Base-by-base conservation (phyloP, 768 basidiomycete genomes). In the Galerina sulciceps region DNA sequence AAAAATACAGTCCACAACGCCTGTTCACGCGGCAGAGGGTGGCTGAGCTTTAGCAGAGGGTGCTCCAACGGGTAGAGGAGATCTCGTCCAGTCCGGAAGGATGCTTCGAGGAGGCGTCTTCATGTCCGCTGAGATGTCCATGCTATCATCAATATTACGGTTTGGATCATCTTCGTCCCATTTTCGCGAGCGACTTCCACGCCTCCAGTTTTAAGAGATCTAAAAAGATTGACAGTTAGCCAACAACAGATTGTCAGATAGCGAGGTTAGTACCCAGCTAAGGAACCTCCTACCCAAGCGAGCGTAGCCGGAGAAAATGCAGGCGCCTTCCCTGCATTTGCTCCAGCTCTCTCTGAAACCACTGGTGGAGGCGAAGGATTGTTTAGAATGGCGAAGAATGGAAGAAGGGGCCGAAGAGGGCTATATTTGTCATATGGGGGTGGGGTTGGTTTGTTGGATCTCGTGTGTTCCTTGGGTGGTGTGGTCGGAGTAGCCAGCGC, bases 221-320 rank as follows among this genome's bases (percentile, higher is more conserved):
- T 94, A 18, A 45, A 63, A 22, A 53, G 51, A 17, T 61, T 58
- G 22, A 55, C 54, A 17, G 44, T 15, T 53, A 17, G 55, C 18
- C 42, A 55, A 15, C 53, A 26, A 22, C 50, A 23, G 34, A 41
- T 48, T n/a, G 23, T 10, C 36, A 36, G 13, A 42, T 1, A 41
- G 22, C 18, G 13, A 23, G 14, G 49, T 34, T 81, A 87, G 62
- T 72, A 94, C 90, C 96, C 96, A 2, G 95, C 93, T 17, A 99
- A 70, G 18, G 93, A 94, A 0, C 94, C 96, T 4, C 96, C 96
- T 10, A 99, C 87, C 96, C 96, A 99, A 0, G 89, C 82, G 75
- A 96, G 79, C 35, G 87, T 79, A 1, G 88, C 86, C 1, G 94
- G 90, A 3, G 88, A 76, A 74, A 96, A 98, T 0, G 91, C 90